Conservation (phyloP, 2,329 filamentous ascomycete species). For the Fusarium guadeloupense region DNA sequence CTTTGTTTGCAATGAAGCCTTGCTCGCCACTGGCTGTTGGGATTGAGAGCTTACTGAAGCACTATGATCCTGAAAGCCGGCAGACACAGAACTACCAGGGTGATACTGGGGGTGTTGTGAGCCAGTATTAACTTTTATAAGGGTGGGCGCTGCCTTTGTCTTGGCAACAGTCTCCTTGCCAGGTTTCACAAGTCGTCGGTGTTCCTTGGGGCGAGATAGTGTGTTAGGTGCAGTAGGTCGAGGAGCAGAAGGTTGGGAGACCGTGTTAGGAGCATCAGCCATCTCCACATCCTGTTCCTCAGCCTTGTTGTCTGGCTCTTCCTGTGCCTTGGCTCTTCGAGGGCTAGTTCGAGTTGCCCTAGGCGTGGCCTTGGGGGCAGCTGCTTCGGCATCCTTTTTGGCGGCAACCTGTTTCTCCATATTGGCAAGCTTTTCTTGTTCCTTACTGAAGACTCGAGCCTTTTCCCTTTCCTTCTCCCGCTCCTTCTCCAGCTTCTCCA, state of each 20-base stretch:
- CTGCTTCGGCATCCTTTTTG: constrained; percentile 62
- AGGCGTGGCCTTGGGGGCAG: constrained; percentile 52
- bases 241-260: constrained; percentile 69
- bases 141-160: constrained; percentile 72
- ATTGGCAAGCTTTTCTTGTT: constrained; percentile 62
- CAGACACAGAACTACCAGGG: constrained; percentile 65
- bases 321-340: constrained; percentile 56
- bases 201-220: constrained; percentile 59
- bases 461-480: constrained; percentile 77
- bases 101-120: constrained; percentile 70
- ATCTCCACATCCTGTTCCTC: constrained; percentile 62
- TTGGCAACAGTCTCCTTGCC: constrained; percentile 67
- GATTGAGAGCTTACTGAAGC: constrained; percentile 48
- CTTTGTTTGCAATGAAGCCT: constrained; percentile 69
- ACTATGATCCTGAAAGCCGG: constrained; percentile 61
- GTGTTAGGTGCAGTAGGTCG: constrained; percentile 60
- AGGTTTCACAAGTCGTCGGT: constrained; percentile 70
- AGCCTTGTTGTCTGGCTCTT: constrained; percentile 39
- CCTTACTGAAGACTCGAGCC: constrained; percentile 66
- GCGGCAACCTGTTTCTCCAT: constrained; percentile 64
- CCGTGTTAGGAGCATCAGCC: constrained; percentile 61
- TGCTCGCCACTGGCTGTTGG: constrained; percentile 65
- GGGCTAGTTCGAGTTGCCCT: constrained; percentile 62
- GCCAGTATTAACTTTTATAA: constrained; percentile 75
- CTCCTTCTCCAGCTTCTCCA: constrained; percentile 71